Evolutionary conservation across 2,329 filamentous ascomycete species (phyloP), one percentile per base, ranked within the genome.

Genomic region (Aspergillus terreus): DNA sequence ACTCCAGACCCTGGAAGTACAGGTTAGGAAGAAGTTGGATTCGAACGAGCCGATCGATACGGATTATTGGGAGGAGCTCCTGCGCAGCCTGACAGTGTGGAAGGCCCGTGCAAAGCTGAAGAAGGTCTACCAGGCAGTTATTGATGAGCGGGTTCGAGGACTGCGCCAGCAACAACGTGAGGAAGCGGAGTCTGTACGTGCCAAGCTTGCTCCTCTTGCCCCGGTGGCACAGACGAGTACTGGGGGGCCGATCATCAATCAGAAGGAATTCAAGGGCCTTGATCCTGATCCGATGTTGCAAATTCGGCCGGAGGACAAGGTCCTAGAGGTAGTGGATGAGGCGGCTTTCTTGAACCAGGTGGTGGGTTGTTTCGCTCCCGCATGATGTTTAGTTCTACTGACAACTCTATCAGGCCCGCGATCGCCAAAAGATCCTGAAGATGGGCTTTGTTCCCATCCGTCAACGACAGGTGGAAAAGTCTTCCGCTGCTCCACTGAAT

Each of bases 41-140:
- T 95, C 90, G 6, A 86, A 96, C 66, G 92, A 96, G 65, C 86
- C 89, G 9, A 92, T 99, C 59, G 94, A 99, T 70, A 90, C 88
- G 2, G 94, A 99, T 72, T 99, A 97, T 70, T 99, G 94, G 94
- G 90, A 95, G 67, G 90, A 96, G 67, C 78, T 99, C 14, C 78
- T 99, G 55, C 85, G 86, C 59, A 95, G 86, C 66, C 76, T 99
- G 56, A 78, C 88, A 6, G 84, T 96, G 1, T 96, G 90, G 85
- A 97, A 97, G 74, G 90, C 94, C 32, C 91, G 89, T 69, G 90
- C 91, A 2, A 90, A 87, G 68, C 74, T 99, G 48, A 85, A 84
- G 59, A 85, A 83, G 55, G 85, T 96, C 14, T 92, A 86, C 58
- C 84, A 89, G 58, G 83, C 83, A 11, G 88, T 96, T 55, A 81